Conservation (phyloP, 192 early-diverging fungal genomes). For the Dispira parvispora region DNA sequence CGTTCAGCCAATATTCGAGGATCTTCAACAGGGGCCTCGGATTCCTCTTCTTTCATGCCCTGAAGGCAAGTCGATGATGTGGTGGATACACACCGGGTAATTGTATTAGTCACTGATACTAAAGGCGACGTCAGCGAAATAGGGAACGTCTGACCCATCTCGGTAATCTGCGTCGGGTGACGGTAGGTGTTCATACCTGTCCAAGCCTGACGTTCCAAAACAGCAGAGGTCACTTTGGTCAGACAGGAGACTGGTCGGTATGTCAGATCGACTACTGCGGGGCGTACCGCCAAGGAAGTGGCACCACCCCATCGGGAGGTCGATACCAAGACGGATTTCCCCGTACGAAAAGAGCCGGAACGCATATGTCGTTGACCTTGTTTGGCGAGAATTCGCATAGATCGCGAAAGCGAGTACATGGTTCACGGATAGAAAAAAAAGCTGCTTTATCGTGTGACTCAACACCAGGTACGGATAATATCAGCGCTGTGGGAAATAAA, state of each 20-base stretch:
- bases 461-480: too few relatives aligned
- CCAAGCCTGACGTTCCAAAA: too few relatives aligned
- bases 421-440: background rate
- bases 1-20: constrained; percentile 35
- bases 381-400: background rate
- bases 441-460: background rate
- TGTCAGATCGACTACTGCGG: background rate
- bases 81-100: constrained; percentile 3
- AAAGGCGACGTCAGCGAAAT: background rate
- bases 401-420: constrained; percentile 5
- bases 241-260: background rate
- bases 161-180: background rate
- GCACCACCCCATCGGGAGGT: background rate
- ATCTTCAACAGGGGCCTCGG: constrained; percentile 24
- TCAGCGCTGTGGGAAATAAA: too few relatives aligned
- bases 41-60: background rate
- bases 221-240: background rate
- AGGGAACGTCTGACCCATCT: constrained; percentile 6
- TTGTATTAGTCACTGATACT: background rate
- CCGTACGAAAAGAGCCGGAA: background rate
- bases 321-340: background rate
- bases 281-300: background rate
- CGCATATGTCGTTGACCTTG: background rate
- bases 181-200: background rate
- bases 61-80: constrained; percentile 1